Evolutionary conservation across 1,284 basidiomycete genomes (phyloP), one percentile per base, ranked within the genome.

Genomic region (Leccinum pseudoinsigne): DNA sequence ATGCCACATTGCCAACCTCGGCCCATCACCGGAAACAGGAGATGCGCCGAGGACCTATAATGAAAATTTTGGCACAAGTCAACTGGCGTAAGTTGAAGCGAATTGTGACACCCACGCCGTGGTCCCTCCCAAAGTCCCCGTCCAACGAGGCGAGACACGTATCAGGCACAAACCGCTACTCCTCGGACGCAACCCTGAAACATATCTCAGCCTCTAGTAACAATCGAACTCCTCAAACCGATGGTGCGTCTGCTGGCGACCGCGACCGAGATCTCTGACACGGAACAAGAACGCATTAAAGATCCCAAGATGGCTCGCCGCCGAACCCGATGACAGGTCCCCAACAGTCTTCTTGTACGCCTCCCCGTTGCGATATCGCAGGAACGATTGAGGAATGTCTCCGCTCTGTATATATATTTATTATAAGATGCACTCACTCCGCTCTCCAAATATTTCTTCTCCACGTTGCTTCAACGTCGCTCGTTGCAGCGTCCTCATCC

Each of bases 331-430:
- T 28, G 26, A 61, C 71, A 71, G 23, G 69, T 69, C 28, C 67
- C 55, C 63, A 26, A 76, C 67, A 1, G 78, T 79, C 42, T 78
- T 69, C 12, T 69, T 67, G 66, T 84, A 86, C 21, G 75, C 76
- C 8, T 74, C 69, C 67, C 82, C 80, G 63, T 86, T 86, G 14
- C 85, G 77, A 65, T 84, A 86, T 26, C 84, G 79, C 2, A 86
- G 72, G 63, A 86, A 85, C 9, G 81, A 14, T 23, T 23, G 23
- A 23, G 23, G 23, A 23, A 23, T 23, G 23, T 23, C 23, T 23
- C 23, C 23, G 23, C 23, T 23, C 23, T 23, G 23, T 23, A 23
- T 23, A 23, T 23, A 23, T 23, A 23, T 23, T 23, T 23, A 23
- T 23, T 23, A 23, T 23, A 23, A 23, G 23, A 23, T 23, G 23